Evolutionary conservation across 352 stramenopile genomes (phyloP), one percentile per base, ranked within the genome.

Genomic region (Globisporangium spinosum): DNA sequence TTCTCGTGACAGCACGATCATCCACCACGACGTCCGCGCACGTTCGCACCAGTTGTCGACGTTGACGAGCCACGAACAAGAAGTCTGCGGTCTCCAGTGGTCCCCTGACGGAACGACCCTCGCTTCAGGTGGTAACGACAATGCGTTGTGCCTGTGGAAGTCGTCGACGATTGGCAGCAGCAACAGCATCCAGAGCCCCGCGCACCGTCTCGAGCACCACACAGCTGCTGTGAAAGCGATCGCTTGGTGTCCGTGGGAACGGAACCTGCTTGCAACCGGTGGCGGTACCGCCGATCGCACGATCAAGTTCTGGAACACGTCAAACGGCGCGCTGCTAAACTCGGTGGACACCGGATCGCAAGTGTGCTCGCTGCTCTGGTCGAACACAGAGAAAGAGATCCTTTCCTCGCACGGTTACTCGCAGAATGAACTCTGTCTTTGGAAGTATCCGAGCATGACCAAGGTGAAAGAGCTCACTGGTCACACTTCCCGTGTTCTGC

Each of bases 301-400:
- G 62, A 99, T 99, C 82, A 99, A 99, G 80, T 98, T 99, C 70
- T 99, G 98, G 98, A 99, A 99, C 77, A 94, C 94, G 12, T 82
- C 81, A 17, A 98, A 91, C 27, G 85, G 99, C 20, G 98, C 98
- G 64, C 89, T 77, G 93, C 89, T 98, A 69, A 87, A 98, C 91
- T 98, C 90, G 22, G 91, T 99, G 20, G 95, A 99, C 76, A 99
- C 98, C 55, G 97, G 97, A 60, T 98, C 90, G 15, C 97, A 99
- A 72, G 97, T 99, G 10, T 99, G 97, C 76, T 95, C 95, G 2
- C 82, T 99, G 32, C 64, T 98, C 65, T 98, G 94, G 94, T 98
- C 89, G n/a, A 87, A 78, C 5, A 86, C 91, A 6, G 90, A 98
- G 65, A 97, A 97, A 71, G 95, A 98, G 73, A 87, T 99, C 22